Percentiles rank a stretch among this genome's conserved stretches.
Evolutionary conservation across 2,329 filamentous ascomycete species (phyloP).

Genomic region (Paecilomyces dactylethromorphus): DNA sequence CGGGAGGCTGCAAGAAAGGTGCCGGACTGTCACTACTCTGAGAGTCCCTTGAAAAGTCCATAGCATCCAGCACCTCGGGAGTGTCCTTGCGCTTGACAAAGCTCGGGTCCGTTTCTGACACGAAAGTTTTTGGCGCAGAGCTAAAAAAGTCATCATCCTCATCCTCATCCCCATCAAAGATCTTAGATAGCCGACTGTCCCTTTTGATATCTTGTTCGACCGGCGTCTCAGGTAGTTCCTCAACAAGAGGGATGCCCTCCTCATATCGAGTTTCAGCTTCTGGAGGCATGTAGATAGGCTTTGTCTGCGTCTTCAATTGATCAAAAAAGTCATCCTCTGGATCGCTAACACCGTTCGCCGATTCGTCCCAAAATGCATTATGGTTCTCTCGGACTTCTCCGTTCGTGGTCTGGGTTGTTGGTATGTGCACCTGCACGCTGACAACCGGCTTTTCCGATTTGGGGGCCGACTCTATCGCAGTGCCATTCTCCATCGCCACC

Average conservation of each 20-base stretch:
- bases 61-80: slow-evolving; percentile 54
- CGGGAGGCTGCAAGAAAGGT: slow-evolving; percentile 19
- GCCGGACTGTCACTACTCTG: slow-evolving; percentile 21
- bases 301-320: slow-evolving; percentile 39
- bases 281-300: slow-evolving; percentile 28
- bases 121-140: slow-evolving; percentile 12
- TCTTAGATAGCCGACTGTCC: slow-evolving; percentile 17
- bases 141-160: slow-evolving; percentile 33
- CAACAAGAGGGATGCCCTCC: slow-evolving; percentile 58
- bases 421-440: neutral
- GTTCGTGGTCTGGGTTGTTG: slow-evolving; percentile 4
- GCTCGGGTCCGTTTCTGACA: slow-evolving; percentile 7
- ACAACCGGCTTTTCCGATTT: neutral
- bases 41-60: slow-evolving; percentile 32
- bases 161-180: slow-evolving; percentile 33
- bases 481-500: neutral
- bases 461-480: neutral
- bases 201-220: slow-evolving; percentile 18
- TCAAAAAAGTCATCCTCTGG: slow-evolving; percentile 56
- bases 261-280: slow-evolving; percentile 57
- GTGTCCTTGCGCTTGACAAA: slow-evolving; percentile 63
- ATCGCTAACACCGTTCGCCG: slow-evolving; percentile 43
- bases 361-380: slow-evolving; percentile 38
- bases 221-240: slow-evolving; percentile 34
- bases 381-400: slow-evolving; percentile 9